Evolutionary conservation across 805 yeast species (phyloP).

Genomic region (Yarrowia sp.): DNA sequence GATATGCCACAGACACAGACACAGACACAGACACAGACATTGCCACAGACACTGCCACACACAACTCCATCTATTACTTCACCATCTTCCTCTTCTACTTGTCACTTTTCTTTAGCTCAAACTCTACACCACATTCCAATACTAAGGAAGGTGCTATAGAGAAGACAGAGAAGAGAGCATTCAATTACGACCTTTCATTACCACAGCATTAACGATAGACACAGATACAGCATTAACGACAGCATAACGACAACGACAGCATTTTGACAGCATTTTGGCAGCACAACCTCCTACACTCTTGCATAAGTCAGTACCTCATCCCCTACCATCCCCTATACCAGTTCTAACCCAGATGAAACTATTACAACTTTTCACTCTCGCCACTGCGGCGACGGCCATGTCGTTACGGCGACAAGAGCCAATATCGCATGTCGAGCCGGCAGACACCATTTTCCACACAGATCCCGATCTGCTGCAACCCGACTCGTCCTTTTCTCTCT

Average conservation of each 20-base stretch:
- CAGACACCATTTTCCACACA: slow-evolving; percentile 29
- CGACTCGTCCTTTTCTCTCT: slow-evolving; percentile 17
- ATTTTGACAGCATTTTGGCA: too few species aligned
- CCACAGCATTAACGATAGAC: too few species aligned
- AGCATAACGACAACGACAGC: too few species aligned
- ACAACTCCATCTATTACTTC: not conserved
- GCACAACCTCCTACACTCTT: too few species aligned
- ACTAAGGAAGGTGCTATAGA: not conserved
- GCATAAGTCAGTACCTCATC: too few species aligned
- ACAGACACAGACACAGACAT: too few species aligned
- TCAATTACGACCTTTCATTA: too few species aligned
- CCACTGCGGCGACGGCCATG: slow-evolving; percentile 24
- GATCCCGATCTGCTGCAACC: slow-evolving; percentile 16
- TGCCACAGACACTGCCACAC: not conserved
- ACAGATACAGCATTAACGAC: too few species aligned
- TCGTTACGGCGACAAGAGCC: slow-evolving; percentile 33
- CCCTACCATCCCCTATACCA: too few species aligned
- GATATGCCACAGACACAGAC: not conserved
- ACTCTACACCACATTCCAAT: slow-evolving; percentile 18
- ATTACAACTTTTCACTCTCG: not conserved
- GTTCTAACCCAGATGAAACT: slow-evolving; percentile 37
- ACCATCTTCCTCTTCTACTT: not conserved
- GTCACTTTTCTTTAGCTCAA: slow-evolving; percentile 6
- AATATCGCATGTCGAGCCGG: slow-evolving; percentile 30
- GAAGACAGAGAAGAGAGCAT: too few species aligned